Conservation (phyloP, 495 filamentous ascomycete species). For the Xylaria scruposa region DNA sequence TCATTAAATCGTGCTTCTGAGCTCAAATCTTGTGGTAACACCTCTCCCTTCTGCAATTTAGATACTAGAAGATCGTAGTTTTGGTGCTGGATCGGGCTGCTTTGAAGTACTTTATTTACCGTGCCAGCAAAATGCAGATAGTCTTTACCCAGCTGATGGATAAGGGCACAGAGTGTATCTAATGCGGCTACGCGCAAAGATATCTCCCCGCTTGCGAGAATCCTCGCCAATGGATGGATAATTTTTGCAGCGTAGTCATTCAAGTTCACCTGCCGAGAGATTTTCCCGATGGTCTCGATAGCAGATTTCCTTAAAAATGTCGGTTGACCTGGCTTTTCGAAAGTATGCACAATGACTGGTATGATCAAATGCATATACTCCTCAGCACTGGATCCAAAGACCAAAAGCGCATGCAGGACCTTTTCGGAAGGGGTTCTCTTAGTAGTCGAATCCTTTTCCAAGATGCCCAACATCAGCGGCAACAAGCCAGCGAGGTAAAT, state of each 20-base stretch:
- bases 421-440: constrained; percentile 82
- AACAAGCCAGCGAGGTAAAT: constrained; percentile 87
- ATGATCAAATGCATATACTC: constrained; percentile 99
- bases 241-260: constrained; percentile 96
- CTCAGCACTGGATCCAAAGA: constrained; percentile 95
- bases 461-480: constrained; percentile 87
- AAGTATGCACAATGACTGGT: constrained; percentile 89
- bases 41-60: constrained; percentile 92
- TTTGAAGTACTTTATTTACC: constrained; percentile 77
- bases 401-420: constrained; percentile 90
- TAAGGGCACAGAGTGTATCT: constrained; percentile 92
- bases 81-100: constrained; percentile 76
- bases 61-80: constrained; percentile 91
- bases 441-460: constrained; percentile 81
- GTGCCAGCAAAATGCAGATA: constrained; percentile 92
- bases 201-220: constrained; percentile 75
- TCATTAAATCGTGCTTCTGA: constrained; percentile 84
- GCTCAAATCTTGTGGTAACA: constrained; percentile 90
- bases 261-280: constrained; percentile 96
- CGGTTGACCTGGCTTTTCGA: constrained; percentile 83
- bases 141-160: constrained; percentile 94
- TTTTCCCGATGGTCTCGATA: constrained; percentile 91
- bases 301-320: constrained; percentile 79
- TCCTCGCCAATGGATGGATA: constrained; percentile 84
- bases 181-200: constrained; percentile 82